Conservation (phyloP, 2,329 filamentous ascomycete species). For the Pestalotiopsis sp. region DNA sequence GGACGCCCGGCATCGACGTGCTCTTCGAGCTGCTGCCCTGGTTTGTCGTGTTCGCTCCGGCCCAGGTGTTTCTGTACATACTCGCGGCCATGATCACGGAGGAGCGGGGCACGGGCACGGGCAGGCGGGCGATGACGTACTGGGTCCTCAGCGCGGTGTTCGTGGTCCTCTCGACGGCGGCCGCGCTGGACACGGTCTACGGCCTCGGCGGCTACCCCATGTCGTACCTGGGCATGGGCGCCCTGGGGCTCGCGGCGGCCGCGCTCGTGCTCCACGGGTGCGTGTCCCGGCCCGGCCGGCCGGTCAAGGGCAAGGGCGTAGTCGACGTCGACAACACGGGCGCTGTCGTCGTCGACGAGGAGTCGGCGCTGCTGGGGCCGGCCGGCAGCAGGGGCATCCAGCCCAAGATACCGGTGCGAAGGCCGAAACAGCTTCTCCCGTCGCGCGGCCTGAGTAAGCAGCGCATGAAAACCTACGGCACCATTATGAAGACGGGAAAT, state of each 20-base stretch:
- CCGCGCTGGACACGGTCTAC: slow-evolving; percentile 26
- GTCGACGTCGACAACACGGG: slow-evolving; percentile 24
- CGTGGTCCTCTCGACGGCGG: slow-evolving; percentile 19
- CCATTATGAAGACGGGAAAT: slow-evolving; percentile 4
- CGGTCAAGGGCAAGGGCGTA: slow-evolving; percentile 27
- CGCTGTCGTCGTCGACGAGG: slow-evolving; percentile 26
- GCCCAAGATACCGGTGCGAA: slow-evolving; percentile 8
- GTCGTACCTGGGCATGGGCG: slow-evolving; percentile 29
- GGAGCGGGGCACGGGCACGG: slow-evolving; percentile 20
- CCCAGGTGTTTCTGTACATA: slow-evolving; percentile 26
- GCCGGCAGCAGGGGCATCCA: neutral
- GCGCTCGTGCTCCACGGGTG: slow-evolving; percentile 26
- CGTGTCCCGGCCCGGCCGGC: slow-evolving; percentile 24
- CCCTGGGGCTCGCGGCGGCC: slow-evolving; percentile 22
- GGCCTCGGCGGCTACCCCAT: slow-evolving; percentile 28
- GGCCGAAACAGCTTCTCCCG: slow-evolving; percentile 4
- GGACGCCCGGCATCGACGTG: neutral
- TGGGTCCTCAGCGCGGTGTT: slow-evolving; percentile 18
- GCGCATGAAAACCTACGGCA: slow-evolving; percentile 11
- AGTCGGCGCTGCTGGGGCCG: slow-evolving; percentile 3
- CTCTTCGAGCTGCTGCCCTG: neutral
- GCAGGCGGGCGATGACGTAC: slow-evolving; percentile 19
- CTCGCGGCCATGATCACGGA: slow-evolving; percentile 28
- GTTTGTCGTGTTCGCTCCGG: slow-evolving; percentile 16
- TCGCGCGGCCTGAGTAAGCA: slow-evolving; percentile 5